Evolutionary conservation across 2,329 filamentous ascomycete species (phyloP).

Genomic region (Bipolaris gigantea): DNA sequence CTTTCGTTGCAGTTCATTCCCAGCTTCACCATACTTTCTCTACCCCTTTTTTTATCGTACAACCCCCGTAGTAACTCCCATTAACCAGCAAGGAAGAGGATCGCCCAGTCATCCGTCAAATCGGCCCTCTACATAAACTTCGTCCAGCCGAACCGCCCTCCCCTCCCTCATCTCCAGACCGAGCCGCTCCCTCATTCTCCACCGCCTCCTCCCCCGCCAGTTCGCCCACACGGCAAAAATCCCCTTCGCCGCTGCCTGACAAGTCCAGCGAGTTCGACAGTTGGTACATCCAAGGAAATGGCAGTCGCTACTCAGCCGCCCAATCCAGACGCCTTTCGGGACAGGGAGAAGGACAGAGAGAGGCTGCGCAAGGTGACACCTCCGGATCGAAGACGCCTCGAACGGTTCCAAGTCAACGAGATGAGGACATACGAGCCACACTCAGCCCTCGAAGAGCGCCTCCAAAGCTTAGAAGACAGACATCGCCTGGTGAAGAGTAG

Average conservation of each 20-base stretch:
- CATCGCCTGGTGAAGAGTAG: slow-evolving; percentile 28
- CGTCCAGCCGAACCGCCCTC: slow-evolving; percentile 37
- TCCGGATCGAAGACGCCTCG: slow-evolving; percentile 23
- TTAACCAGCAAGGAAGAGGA: slow-evolving; percentile 45
- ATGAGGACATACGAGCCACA: slow-evolving; percentile 21
- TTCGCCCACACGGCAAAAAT: slow-evolving; percentile 38
- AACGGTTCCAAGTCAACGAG: slow-evolving; percentile 12
- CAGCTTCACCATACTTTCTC: slow-evolving; percentile 10
- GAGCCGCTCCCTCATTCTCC: slow-evolving; percentile 27
- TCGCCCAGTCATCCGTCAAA: slow-evolving; percentile 37
- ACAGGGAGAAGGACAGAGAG: slow-evolving; percentile 27
- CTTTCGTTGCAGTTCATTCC: slow-evolving; percentile 13
- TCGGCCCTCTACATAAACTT: slow-evolving; percentile 33
- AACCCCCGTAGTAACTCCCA: slow-evolving; percentile 38
- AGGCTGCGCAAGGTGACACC: slow-evolving; percentile 31
- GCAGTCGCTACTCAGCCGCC: slow-evolving; percentile 30
- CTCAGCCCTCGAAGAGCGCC: slow-evolving; percentile 40
- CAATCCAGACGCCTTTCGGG: slow-evolving; percentile 28
- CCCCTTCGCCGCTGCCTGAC: slow-evolving; percentile 44
- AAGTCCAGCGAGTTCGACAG: slow-evolving; percentile 40
- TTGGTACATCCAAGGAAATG: slow-evolving; percentile 38
- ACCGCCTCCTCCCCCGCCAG: slow-evolving; percentile 30
- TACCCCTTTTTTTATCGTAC: slow-evolving; percentile 14
- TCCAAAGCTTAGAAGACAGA: slow-evolving; percentile 39
- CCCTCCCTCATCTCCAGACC: slow-evolving; percentile 31